Evolutionary conservation across 75 land plant genomes (phyloP), one percentile per base, ranked within the genome.

Genomic region (Pinus tabuliformis): DNA sequence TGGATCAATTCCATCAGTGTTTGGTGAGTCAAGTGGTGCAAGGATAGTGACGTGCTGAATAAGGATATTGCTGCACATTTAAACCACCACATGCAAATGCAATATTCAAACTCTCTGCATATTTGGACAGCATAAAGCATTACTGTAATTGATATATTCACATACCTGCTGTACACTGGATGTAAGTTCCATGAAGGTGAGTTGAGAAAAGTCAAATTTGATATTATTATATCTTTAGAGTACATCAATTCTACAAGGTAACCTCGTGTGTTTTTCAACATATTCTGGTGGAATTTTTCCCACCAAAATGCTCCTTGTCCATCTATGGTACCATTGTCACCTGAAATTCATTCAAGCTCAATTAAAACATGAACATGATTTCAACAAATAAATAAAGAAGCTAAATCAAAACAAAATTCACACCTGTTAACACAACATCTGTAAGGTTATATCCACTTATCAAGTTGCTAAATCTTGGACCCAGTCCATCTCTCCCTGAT

Each of bases 1-100:
- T 83, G 96, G 93, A 58, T 93, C 93, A 56, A 93, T 89, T 3
- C 96, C 96, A 82, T 93, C 96, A 15, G 93, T 87, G 74, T 93
- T 93, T 79, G 96, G 96, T 62, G 96, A 84, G 73, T 84, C 66
- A 11, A 86, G 86, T 57, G 93, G 96, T 75, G 96, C 93, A 62
- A 93, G 70, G 13, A 93, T 86, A 24, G 96, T 93, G 70, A 93
- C 76, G 57, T 83, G 70, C 70, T 83, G 80, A 57, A 93, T 78
- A 24, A 93, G 81, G 72, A 91, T 88, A 81, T 91, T 83, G 71
- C 71, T 68, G 52, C 17, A 39, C 45, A 20, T 18, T 37, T 68
- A 20, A 6, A 21, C 71, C 22, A 66, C 42, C 70, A 66, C 39
- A 39, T 8, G 37, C 5, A 68, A 42, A 22, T 39, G 22, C 45